A percentile compares a stretch with the other conserved stretches of the same genome.
Conservation (phyloP, 2,329 filamentous ascomycete genomes). For the Ascochyta lentis region DNA sequence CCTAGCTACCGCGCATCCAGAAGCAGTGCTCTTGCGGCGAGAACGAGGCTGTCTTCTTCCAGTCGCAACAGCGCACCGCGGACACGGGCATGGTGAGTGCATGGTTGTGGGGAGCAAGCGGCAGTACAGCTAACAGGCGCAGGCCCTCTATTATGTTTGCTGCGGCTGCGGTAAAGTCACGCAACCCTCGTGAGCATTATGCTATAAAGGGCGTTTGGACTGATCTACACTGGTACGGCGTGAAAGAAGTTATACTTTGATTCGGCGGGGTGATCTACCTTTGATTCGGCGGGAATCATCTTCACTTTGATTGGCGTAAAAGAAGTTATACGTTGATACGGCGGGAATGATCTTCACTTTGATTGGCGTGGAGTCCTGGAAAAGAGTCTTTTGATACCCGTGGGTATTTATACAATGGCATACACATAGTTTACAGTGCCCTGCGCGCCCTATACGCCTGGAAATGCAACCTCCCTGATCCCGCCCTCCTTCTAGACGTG, state of each 20-base stretch:
- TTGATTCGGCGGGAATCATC: too few relatives aligned
- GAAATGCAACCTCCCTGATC: constrained; percentile 22
- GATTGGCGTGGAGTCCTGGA: constrained; percentile 34
- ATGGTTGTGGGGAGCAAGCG: too few relatives aligned
- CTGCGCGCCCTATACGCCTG: constrained; percentile 28
- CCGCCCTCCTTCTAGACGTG: constrained; percentile 62
- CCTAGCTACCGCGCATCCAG: constrained; percentile 88
- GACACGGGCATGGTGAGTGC: constrained; percentile 93
- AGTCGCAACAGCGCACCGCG: constrained; percentile 94
- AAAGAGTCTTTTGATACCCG: constrained; percentile 45
- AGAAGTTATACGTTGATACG: too few relatives aligned
- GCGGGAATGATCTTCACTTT: too few relatives aligned
- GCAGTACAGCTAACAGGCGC: constrained; percentile 17
- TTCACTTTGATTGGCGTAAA: too few relatives aligned
- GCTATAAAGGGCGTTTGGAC: constrained; percentile 34
- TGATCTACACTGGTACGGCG: constrained; percentile 30
- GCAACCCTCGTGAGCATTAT: constrained; percentile 30
- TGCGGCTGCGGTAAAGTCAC: constrained; percentile 92
- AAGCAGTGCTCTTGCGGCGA: constrained; percentile 88
- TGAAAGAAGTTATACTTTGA: not conserved
- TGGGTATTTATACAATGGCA: constrained; percentile 40
- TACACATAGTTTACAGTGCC: constrained; percentile 37
- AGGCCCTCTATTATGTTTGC: constrained; percentile 73
- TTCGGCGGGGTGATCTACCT: too few relatives aligned
- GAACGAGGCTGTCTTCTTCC: constrained; percentile 95